Percentiles rank a stretch among this genome's conserved stretches.
These are phyloP conservation scores for Mucor lusitanicus DNA, from an alignment of 371 early-diverging fungal genomes.

Conservation along the genomic window DNA sequence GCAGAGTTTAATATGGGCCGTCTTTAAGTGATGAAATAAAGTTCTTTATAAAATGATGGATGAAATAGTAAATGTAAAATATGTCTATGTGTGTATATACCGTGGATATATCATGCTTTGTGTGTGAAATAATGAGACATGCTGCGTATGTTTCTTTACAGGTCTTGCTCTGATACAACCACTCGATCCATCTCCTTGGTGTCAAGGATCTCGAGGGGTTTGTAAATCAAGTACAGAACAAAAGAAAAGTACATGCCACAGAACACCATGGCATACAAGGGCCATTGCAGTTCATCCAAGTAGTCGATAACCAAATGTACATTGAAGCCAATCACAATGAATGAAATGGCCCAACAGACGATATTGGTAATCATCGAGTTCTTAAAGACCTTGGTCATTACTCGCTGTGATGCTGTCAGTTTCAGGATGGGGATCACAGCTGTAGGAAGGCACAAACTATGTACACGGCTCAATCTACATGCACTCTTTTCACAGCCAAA, in stretches of 20 bases:
- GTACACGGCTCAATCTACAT: not conserved
- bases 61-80: not conserved
- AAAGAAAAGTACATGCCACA: constrained; percentile 22
- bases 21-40: not conserved
- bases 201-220: constrained; percentile 11
- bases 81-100: not conserved
- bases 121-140: too few relatives aligned
- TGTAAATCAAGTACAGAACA: constrained; percentile 22
- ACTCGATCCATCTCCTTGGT: constrained; percentile 11
- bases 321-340: constrained; percentile 58
- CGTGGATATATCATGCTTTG: too few relatives aligned
- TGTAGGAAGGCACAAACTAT: constrained; percentile 68
- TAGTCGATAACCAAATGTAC: constrained; percentile 52
- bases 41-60: not conserved
- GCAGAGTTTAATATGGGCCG: not conserved
- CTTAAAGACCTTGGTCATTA: constrained; percentile 54
- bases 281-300: constrained; percentile 25
- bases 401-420: constrained; percentile 49
- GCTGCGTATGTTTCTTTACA: too few relatives aligned
- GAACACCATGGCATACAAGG: constrained; percentile 14
- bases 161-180: not conserved
- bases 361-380: constrained; percentile 29
- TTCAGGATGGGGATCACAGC: constrained; percentile 74
- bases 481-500: not conserved
- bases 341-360: constrained; percentile 43